Base-by-base conservation (phyloP, 176 grass and related monocot species). In the Pharus latifolius region DNA sequence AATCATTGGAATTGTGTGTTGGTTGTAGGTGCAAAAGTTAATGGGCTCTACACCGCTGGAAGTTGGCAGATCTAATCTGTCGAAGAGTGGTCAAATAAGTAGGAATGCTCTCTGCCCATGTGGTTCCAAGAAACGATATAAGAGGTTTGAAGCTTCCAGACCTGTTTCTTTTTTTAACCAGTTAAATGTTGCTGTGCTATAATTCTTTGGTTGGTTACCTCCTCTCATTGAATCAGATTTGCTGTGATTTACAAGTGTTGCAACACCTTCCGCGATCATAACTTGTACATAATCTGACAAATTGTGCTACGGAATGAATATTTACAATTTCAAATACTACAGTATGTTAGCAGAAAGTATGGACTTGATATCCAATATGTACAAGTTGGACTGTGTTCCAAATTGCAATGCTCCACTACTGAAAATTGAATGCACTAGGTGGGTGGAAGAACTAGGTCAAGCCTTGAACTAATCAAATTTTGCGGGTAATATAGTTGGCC, bases 61-160 rank as follows among this genome's bases (percentile, higher is more conserved):
- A 4, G 42, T 88, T 26, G 87, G 81, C 44, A 75, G 43, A 40
- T 54, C 75, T 31, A 91, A 94, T 71, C 60, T 98, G 58, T 84
- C 75, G 75, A 99, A 99, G 78, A 88, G 42, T 38, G 90, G 95
- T 54, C 78, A 93, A 56, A 91, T 94, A 73, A 94, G 90, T 77
- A 83, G 95, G 76, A 99, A 94, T 64, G 72, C 90, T 65, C 38
- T 83, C 28, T 99, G 90, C 67, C 95, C 95, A 49, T 99, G 95
- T 49, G 71, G 79, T 42, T 94, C 95, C 48, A 71, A 78, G 70
- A 99, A 94, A 83, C 72, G 84, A 86, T 99, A 99, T 75, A 98
- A 98, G 83, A 93, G 82, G 95, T 97, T 47, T 57, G 79, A 47
- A 38, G 14, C 43, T 69, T 74, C n/a, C 31, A 55, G 1, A 2